Evolutionary conservation across 345 rosid species (phyloP), one percentile per base, ranked within the genome.

Genomic region (Raphanus raphanistrum): DNA sequence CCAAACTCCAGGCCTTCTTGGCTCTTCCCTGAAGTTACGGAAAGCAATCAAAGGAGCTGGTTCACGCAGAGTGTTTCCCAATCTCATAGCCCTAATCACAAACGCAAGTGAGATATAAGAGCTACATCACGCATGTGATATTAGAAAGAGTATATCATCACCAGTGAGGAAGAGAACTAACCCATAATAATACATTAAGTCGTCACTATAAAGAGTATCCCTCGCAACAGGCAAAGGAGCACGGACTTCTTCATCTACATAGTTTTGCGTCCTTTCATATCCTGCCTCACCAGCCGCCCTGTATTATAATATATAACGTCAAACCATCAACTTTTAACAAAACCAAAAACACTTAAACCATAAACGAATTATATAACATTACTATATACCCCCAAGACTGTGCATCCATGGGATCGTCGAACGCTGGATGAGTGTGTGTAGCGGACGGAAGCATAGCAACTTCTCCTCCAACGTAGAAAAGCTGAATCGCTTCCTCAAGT

Each of bases 401-500:
- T 50, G 77, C 82, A 17, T 76, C 77, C 80, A 66, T 50, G 72
- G 21, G 21, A 21, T 21, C 21, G 21, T 21, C 21, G 21, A 21
- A 21, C 21, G 21, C 21, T 21, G 29, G 61, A 72, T 89, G 88
- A 70, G 90, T 70, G 12, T 73, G 84, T 57, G 90, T 80, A 66
- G 77, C 80, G 16, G 93, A 57, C 1, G 84, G 81, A 60, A 66
- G 68, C 62, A 69, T 78, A 68, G 85, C 88, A 38, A 76, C 84
- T 77, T 93, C 99, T 75, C 86, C 88, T 70, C 95, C 98, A 25
- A 93, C 87, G 84, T 86, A 96, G 78, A 96, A 96, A 54, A 96
- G 86, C 89, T 96, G 98, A 73, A 96, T 35, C 60, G 99, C 99
- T 67, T 93, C 98, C 43, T 96, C 98, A 77, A 96, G 93, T 70